Conservation (phyloP, 345 rosid species). For the Cardiospermum halicacabum region DNA sequence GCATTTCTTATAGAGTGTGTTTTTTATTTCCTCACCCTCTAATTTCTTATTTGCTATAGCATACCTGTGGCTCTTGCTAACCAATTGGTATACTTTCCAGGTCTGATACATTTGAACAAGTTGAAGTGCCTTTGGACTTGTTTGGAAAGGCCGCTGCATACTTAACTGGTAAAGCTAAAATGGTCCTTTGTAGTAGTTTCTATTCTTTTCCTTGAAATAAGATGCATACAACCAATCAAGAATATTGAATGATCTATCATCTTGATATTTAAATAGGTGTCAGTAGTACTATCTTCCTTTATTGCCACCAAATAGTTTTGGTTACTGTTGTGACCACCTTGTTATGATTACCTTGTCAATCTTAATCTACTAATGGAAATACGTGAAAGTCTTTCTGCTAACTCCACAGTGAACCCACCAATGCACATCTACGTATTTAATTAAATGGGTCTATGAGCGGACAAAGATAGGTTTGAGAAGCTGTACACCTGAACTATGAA, state of each 20-base stretch:
- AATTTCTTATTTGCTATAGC: neutral
- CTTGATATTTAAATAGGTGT: neutral
- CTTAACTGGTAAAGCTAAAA: slow-evolving; percentile 56
- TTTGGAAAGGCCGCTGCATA: slow-evolving; percentile 76
- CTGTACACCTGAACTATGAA: too few species aligned
- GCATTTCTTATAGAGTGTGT: slow-evolving; percentile 85
- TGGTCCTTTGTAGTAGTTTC: neutral
- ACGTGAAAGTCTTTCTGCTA: neutral
- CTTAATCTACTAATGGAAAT: neutral
- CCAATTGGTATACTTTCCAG: slow-evolving; percentile 27
- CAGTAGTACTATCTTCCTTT: neutral
- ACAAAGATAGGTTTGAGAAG: too few species aligned
- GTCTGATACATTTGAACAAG: slow-evolving; percentile 74
- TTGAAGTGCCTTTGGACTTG: slow-evolving; percentile 67
- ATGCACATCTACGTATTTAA: too few species aligned
- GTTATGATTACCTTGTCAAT: too few species aligned
- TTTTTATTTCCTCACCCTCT: slow-evolving; percentile 1
- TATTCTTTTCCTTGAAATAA: neutral
- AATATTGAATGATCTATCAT: neutral
- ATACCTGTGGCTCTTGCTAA: neutral
- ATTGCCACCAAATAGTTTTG: neutral
- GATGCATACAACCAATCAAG: neutral
- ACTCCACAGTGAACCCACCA: neutral
- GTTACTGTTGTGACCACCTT: neutral
- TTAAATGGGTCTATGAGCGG: too few species aligned